These are phyloP conservation scores for Pichia norvegensis DNA, from an alignment of 1,139 yeast species.

Conservation along the genomic window DNA sequence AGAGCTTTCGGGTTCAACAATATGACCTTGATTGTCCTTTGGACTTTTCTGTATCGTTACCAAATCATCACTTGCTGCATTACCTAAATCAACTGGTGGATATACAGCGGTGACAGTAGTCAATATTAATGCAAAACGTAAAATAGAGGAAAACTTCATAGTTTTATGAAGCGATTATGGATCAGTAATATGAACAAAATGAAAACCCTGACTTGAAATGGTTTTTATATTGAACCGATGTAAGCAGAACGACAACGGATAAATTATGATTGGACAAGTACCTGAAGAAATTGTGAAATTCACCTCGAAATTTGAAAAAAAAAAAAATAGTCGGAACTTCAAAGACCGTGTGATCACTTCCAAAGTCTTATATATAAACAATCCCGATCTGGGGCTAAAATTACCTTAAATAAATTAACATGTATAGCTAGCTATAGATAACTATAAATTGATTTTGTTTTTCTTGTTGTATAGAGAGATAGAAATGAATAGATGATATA, in stretches of 20 bases:
- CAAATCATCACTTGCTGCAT: constrained; percentile 15
- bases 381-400: background rate
- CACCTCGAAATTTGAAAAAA: too few relatives aligned
- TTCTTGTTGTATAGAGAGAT: background rate
- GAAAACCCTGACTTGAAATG: too few relatives aligned
- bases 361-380: too few relatives aligned
- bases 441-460: background rate
- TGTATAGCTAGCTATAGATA: background rate
- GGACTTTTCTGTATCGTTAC: constrained; percentile 22
- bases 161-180: background rate
- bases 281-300: background rate
- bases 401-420: background rate
- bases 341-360: too few relatives aligned
- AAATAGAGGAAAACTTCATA: constrained; percentile 3
- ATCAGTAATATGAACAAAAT: background rate
- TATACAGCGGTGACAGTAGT: constrained; percentile 18
- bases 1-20: background rate
- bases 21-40: background rate
- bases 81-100: constrained; percentile 20
- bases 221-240: background rate
- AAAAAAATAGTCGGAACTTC: too few relatives aligned
- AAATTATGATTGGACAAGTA: background rate
- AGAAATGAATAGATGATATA: constrained; percentile 1
- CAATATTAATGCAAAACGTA: constrained; percentile 1
- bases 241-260: background rate